A percentile compares a stretch with the other conserved stretches of the same genome.
Evolutionary conservation across 371 early-diverging fungal genomes (phyloP).

Genomic region (Lichtheimia corymbifera): DNA sequence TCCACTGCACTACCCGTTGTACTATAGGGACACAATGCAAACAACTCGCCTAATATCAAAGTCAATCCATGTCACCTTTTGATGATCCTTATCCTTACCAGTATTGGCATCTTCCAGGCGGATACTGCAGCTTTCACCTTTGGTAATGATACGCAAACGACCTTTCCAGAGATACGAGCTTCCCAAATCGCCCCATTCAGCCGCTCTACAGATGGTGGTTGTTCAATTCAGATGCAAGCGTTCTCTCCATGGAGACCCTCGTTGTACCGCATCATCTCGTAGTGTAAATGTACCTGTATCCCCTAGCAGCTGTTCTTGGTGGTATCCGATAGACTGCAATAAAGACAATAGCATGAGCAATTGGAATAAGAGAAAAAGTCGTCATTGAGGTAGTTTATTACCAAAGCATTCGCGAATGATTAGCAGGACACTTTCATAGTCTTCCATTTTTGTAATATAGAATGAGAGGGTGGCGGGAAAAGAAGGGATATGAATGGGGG

Average conservation of each 20-base stretch:
- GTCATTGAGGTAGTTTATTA: constrained; percentile 19
- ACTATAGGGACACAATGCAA: constrained; percentile 84
- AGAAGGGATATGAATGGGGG: not conserved
- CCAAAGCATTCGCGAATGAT: constrained; percentile 84
- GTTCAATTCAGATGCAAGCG: no score
- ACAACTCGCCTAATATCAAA: constrained; percentile 69
- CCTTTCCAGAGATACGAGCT: constrained; percentile 80
- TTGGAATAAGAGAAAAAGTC: not conserved
- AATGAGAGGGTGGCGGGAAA: not conserved
- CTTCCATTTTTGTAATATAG: constrained; percentile 39
- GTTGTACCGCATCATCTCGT: no score
- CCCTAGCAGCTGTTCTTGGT: constrained; percentile 73
- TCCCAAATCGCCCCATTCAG: constrained; percentile 85
- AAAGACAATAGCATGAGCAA: not conserved
- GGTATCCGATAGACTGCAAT: constrained; percentile 76
- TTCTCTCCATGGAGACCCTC: no score
- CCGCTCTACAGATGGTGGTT: constrained; percentile 54
- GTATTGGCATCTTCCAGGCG: constrained; percentile 78
- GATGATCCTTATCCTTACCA: constrained; percentile 29
- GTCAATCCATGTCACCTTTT: not conserved
- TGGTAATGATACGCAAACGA: constrained; percentile 73
- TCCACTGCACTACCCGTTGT: constrained; percentile 76
- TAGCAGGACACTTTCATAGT: constrained; percentile 80
- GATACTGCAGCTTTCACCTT: constrained; percentile 72
- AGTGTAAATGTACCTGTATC: constrained; percentile 58